phyloP scores from a whole-genome alignment of 495 filamentous ascomycete genomes.

The Saxispiralis lemnorum region DNA sequence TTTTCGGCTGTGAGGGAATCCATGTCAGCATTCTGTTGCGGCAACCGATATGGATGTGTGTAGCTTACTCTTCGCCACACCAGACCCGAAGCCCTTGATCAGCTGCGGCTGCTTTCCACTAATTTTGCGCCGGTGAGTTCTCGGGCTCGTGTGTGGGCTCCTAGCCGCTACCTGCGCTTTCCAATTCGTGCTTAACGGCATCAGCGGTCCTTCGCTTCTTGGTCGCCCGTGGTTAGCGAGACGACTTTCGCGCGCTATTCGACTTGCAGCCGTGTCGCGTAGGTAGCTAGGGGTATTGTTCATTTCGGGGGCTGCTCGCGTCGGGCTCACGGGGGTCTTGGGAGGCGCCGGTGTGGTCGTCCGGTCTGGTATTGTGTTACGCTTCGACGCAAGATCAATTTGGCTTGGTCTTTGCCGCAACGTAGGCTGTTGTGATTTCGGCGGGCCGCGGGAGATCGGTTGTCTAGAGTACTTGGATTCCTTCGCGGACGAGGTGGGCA shows the following conservation, averaged over 20 bases:
- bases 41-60: slow-evolving; percentile 3
- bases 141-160: slow-evolving; percentile 36
- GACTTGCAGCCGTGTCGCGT: slow-evolving; percentile 75
- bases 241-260: slow-evolving; percentile 76
- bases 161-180: slow-evolving; percentile 54
- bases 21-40: slow-evolving; percentile 1
- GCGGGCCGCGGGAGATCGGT: slow-evolving; percentile 53
- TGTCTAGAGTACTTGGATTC: slow-evolving; percentile 72
- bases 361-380: slow-evolving; percentile 12
- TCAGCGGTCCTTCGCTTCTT: slow-evolving; percentile 35
- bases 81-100: slow-evolving; percentile 51
- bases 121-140: slow-evolving; percentile 35
- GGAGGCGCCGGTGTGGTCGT: slow-evolving; percentile 34
- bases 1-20: slow-evolving; percentile 44
- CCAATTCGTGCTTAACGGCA: slow-evolving; percentile 56
- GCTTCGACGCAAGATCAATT: slow-evolving; percentile 9
- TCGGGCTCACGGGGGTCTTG: slow-evolving; percentile 32
- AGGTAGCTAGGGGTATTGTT: slow-evolving; percentile 65
- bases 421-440: slow-evolving; percentile 25
- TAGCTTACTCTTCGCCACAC: slow-evolving; percentile 47
- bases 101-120: slow-evolving; percentile 40
- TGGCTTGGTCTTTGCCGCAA: slow-evolving; percentile 20
- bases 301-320: slow-evolving; percentile 22
- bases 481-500: slow-evolving; percentile 68
- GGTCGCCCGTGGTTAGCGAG: slow-evolving; percentile 16